A percentile compares a stretch with the other conserved stretches of the same genome.
phyloP scores from a whole-genome alignment of 2,329 filamentous ascomycete genomes.

The Colletotrichum sp. region DNA sequence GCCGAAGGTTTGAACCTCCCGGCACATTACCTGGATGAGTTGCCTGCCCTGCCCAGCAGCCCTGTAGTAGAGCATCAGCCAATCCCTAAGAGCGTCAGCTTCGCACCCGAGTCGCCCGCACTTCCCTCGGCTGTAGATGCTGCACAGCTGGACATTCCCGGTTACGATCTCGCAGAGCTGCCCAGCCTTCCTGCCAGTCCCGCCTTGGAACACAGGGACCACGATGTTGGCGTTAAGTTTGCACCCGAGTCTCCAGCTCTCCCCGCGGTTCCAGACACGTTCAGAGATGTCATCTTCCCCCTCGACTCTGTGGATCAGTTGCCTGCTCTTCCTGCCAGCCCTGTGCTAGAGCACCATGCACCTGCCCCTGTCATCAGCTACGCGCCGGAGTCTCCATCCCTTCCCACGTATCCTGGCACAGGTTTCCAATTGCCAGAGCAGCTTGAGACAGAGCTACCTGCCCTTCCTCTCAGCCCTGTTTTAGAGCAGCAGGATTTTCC shows the following conservation, averaged over 20 bases:
- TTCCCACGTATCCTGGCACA: neutral
- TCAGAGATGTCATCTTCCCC: neutral
- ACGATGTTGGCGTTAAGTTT: neutral
- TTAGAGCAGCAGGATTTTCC: neutral
- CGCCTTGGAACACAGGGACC: neutral
- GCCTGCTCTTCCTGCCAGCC: constrained; percentile 18
- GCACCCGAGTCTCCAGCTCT: neutral
- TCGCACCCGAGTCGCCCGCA: neutral
- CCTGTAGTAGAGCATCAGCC: neutral
- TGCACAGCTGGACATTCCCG: neutral
- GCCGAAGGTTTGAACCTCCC: neutral
- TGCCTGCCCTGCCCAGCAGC: neutral
- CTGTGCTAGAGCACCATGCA: neutral
- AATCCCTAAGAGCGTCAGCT: neutral
- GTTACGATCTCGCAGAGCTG: neutral
- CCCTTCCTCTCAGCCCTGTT: neutral
- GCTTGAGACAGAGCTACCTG: neutral
- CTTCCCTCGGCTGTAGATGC: neutral
- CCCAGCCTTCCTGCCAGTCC: neutral
- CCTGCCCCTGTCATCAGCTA: neutral
- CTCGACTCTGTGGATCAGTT: constrained; percentile 1
- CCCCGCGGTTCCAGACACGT: neutral
- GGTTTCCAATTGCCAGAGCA: neutral
- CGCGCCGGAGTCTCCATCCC: neutral
- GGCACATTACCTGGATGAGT: neutral